Evolutionary conservation across 495 filamentous ascomycete species (phyloP), one percentile per base, ranked within the genome.

Genomic region (Tetracladium setigerum): DNA sequence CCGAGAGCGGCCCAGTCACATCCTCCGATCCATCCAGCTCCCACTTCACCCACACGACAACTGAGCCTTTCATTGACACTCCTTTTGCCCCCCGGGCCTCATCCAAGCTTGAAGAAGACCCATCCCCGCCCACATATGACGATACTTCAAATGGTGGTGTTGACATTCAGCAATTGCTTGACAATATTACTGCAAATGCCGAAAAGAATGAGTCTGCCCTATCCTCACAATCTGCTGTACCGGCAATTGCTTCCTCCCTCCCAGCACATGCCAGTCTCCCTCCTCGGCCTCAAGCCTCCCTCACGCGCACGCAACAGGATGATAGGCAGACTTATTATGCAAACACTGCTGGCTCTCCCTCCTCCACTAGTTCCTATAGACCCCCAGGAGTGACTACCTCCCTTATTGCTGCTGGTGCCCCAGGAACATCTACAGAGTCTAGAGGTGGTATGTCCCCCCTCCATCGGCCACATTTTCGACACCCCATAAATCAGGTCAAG

Each of bases 381-480:
- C 61, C 67, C 37, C 55, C 59, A 49, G 61, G 59, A 31, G 50
- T 64, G 33, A 32, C 41, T 38, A 12, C 44, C 17, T 19, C 54
- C 50, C 67, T 79, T 54, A 52, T 70, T 46, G 56, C 67, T 46
- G 63, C 69, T 19, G 73, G 69, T 42, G 68, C 74, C 41, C 74
- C 79, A 14, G 77, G 77, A 27, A 77, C 68, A 39, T 63, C 66
- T 41, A 68, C 73, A 51, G 76, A 76, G 38, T 63, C 70, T 42
- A 58, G 64, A 54, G 71, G 71, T 57, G 71, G 69, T 37, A 59
- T 84, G 14, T 78, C 78, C 79, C 80, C 38, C 78, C 80, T 8
- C 81, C 82, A 22, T 55, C 73, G 40, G 70, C 76, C 24, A 71
- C 71, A 18, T 80, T 79, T 60, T 56, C 55, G 38, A 43, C 50